Evolutionary conservation across 208 protist species (phyloP), one percentile per base, ranked within the genome.

Genomic region (Leishmania gerbilli): DNA sequence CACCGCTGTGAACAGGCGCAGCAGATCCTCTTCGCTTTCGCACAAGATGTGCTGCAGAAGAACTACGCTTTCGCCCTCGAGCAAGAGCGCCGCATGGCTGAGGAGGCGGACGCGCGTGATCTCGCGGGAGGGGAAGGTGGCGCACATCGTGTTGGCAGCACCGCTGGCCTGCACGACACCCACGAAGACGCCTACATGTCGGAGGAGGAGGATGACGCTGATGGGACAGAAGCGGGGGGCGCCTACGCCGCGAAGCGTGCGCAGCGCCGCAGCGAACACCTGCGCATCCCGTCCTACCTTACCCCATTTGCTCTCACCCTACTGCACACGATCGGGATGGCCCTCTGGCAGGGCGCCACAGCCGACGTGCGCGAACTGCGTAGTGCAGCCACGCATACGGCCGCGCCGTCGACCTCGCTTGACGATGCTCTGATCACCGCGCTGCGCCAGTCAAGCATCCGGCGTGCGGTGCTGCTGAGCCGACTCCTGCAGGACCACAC

Each of bases 21-120:
- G 31, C 77, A 82, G 6, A 60, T 91, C 42, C 81, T 95, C 45
- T 93, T 96, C 77, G 90, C 92, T 1, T 97, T 97, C 89, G 83
- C 84, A 76, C 95, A 98, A 71, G 95, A 98, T 71, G 82, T 95
- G 24, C 85, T 96, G n/a, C 92, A 96, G 84, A 96, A 96, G 82
- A 89, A 97, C 80, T 94, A 94, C 60, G 81, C 92, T 40, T 86
- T 93, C 64, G 89, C 85, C 74, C 81, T 96, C 13, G 89, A 89
- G 47, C 86, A 90, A 65, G 93, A 96, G 84, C 91, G 92, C 19
- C 84, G 84, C 37, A 68, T 84, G 9, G 83, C 72, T 5, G 91
- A 93, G 45, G 82, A 89, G 71, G 55, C 42, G 7, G 76, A 65
- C 58, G 53, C 67, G 47, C 69, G 74, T 53, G 47, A 71, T 19